Evolutionary conservation across 179 eudicot species (phyloP), one percentile per base, ranked within the genome.

Genomic region (Sideroxylon spinosum): DNA sequence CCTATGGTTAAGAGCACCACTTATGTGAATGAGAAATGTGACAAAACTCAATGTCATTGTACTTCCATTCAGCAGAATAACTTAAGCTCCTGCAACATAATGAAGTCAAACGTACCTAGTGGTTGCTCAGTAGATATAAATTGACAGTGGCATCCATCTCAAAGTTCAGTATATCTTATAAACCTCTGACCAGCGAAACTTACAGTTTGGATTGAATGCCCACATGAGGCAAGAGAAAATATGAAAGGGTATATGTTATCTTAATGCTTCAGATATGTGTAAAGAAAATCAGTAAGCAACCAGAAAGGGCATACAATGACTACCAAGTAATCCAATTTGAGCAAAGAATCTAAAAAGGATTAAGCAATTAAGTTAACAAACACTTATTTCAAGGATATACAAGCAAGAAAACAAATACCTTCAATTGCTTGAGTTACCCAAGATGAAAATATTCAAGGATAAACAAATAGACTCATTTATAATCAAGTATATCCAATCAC

Each of bases 401-500:
- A 26, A 28, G 63, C 63, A 73, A 17, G 48, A 73, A 55, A 13
- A 53, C 57, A 22, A 46, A 70, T 50, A 52, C 14, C 59, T 52
- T 22, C 19, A 22, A 25, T 71, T 50, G 60, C 74, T 71, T 13
- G 60, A 50, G 60, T 71, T 20, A 13, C n/a, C 52, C 0, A 10
- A 14, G 37, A 50, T n/a, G 74, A 71, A 50, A 20, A 52, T 71
- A 52, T 25, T 2, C 9, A 72, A 53, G 63, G 16, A 26, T 8
- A 53, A 53, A 71, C 46, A 72, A 72, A 55, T 53, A 14, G 63
- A 73, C 25, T 10, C 48, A 28, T 73, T 55, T 53, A 73, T 73
- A 73, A 73, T 55, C 76, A 28, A 81, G 78, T 85, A 76, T 83
- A 81, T 81, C 79, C 81, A 84, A 83, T 81, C 82, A 79, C 86